Evolutionary conservation across 345 rosid species (phyloP), one percentile per base, ranked within the genome.

Genomic region (Angophora floribunda): DNA sequence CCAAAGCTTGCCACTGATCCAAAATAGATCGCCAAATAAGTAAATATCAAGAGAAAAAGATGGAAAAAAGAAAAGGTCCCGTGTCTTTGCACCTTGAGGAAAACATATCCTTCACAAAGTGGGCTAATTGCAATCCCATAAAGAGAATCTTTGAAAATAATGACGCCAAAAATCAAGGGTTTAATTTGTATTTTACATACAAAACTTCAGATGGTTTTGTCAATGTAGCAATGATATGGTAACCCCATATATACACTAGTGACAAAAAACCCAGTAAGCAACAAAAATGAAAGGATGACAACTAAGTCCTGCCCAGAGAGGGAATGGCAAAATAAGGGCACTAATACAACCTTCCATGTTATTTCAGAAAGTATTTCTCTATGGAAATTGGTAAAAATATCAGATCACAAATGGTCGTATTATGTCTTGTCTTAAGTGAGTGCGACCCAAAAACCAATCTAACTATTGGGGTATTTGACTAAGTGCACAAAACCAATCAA

Each of bases 1-100:
- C 99, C 94, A 96, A 91, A 87, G 93, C 93, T 94, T 94, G 93
- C 99, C 98, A 98, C 99, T 98, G 97, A 89, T 55, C 55, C 65
- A 51, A 67, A 52, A 22, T 75, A 32, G 24, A 47, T 5, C 21
- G 21, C 22, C 82, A 85, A 59, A 75, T 22, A 5, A 75, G 45
- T 41, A 41, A 1, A 36, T 10, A 41, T 75, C 84, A 19, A 75
- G 47, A 75, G 15, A 11, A 75, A 75, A 41, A 70, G 82, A 70
- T 36, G 82, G 82, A 36, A 70, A 70, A 70, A 70, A 70, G 82
- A 70, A 22, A 70, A 70, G 80, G 22, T 5, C 47, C 9, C 85
- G 2, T 24, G 52, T 19, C 51, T n/a, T 67, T 51, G 78, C 4
- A 45, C 15, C 36, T 49, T 32, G 32, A 63, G 75, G 75, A 63